Conservation (phyloP, 805 yeast species). For the Suhomyces tanzawaensis region DNA sequence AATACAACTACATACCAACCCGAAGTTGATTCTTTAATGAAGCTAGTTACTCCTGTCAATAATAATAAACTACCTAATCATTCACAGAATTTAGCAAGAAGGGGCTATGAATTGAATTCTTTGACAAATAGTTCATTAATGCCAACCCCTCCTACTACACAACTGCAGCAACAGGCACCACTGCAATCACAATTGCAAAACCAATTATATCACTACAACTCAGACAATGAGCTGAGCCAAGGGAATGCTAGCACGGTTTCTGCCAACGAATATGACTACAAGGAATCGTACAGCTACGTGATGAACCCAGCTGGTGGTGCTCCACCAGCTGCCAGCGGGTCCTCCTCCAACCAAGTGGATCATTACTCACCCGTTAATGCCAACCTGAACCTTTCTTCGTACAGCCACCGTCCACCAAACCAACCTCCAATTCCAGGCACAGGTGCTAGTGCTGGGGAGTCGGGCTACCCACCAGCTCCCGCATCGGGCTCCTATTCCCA, state of each 20-base stretch:
- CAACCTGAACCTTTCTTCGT: constrained; percentile 5
- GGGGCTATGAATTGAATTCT: background rate
- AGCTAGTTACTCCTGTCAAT: background rate
- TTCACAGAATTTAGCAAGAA: background rate
- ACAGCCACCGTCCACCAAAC: no score
- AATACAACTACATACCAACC: constrained; percentile 1
- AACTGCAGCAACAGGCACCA: constrained; percentile 3
- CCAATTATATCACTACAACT: constrained; percentile 5
- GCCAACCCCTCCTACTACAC: constrained; percentile 3
- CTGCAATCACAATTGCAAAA: background rate
- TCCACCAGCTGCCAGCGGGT: background rate
- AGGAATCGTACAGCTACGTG: constrained; percentile 12
- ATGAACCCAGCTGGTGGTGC: constrained; percentile 5
- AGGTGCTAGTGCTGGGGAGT: background rate
- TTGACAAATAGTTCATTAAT: background rate
- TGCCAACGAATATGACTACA: constrained; percentile 11
- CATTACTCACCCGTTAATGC: constrained; percentile 9
- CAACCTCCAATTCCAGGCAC: background rate
- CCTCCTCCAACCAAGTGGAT: background rate
- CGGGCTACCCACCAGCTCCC: background rate
- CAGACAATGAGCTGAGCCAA: constrained; percentile 9
- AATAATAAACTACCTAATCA: background rate
- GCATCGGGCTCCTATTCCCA: background rate
- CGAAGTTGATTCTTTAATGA: constrained; percentile 4
- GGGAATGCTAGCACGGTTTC: constrained; percentile 3